These are phyloP conservation scores for Pyricularia sp. DNA, from an alignment of 2,329 filamentous ascomycete species.

Conservation along the genomic window DNA sequence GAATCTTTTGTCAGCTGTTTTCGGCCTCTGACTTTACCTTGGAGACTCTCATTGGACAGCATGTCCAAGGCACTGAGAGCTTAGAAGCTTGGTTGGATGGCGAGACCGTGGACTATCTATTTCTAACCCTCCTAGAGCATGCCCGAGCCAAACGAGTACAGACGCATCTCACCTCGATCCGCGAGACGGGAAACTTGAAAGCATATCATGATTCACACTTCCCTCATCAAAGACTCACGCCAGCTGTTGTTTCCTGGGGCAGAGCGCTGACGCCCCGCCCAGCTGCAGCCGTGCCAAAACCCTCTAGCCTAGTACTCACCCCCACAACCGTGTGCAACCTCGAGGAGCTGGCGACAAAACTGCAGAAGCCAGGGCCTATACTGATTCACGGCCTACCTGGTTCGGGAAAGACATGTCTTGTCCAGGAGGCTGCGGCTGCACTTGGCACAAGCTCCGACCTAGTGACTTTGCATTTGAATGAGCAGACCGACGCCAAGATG, in stretches of 20 bases:
- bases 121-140: conserved; percentile 53
- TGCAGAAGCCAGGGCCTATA: conserved; percentile 62
- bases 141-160: conserved; percentile 37
- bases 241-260: conserved; percentile 55
- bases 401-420: conserved; percentile 80
- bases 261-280: conserved; percentile 58
- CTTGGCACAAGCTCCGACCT: conserved; percentile 73
- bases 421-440: conserved; percentile 71
- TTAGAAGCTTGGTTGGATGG: conserved; percentile 70
- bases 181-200: conserved; percentile 19
- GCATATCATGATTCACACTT: conserved; percentile 9
- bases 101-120: conserved; percentile 65
- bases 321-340: conserved; percentile 66
- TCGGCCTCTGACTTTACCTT: conserved; percentile 71
- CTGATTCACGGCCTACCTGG: conserved; percentile 77
- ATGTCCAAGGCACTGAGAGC: conserved; percentile 51
- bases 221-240: conserved; percentile 35
- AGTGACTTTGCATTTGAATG: conserved; percentile 92
- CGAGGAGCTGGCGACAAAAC: conserved; percentile 53
- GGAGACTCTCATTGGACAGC: conserved; percentile 58
- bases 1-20: conserved; percentile 71
- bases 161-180: conserved; percentile 22
- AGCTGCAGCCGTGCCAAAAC: conserved; percentile 34
- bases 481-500: conserved; percentile 96
- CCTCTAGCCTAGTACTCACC: conserved; percentile 56